Base-by-base conservation (phyloP, 441 rosid species). In the Euphorbia celastroides region DNA sequence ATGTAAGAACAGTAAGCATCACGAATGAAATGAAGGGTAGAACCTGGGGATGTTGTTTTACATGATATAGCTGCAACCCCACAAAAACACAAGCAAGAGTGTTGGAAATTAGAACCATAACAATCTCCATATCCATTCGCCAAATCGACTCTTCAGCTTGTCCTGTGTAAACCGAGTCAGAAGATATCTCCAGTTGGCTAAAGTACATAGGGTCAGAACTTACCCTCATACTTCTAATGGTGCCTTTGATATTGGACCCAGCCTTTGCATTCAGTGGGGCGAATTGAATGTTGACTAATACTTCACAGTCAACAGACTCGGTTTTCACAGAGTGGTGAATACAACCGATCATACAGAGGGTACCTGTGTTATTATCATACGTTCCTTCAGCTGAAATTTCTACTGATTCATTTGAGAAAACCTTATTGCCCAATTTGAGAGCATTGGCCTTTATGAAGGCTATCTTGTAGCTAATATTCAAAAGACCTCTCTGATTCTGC, bases 41-140 rank as follows among this genome's bases (percentile, higher is more conserved):
- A 27, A 78, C 79, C 54, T 88, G 86, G 2, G 88, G 90, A 65
- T 89, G 81, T 75, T 83, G 83, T 75, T 75, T 93, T 77, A 82
- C 83, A 70, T 86, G 90, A 73, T 81, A 84, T 46, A 93, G 90
- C 72, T 93, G 97, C 79, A 85, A 60, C 54, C 87, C 95, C 13
- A 88, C 71, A 51, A 91, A 85, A 67, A 89, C 44, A 74, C 97
- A 93, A 19, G 88, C 80, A 28, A 91, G 82, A 8, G 91, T 84
- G 70, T 88, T 86, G 50, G 91, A 86, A 76, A 91, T 74, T 62
- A 93, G 72, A 70, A 84, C 89, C 89, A 93, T 72, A 57, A 75
- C 79, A 51, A 93, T 77, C 89, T 93, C 99, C 60, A 93, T 70
- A 82, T 89, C 93, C 89, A 88, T 89, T 79, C 99, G 85, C 93